A percentile compares a stretch with the other conserved stretches of the same genome.
phyloP scores from a whole-genome alignment of 331 rosid species.

The Stylosanthes scabra region DNA sequence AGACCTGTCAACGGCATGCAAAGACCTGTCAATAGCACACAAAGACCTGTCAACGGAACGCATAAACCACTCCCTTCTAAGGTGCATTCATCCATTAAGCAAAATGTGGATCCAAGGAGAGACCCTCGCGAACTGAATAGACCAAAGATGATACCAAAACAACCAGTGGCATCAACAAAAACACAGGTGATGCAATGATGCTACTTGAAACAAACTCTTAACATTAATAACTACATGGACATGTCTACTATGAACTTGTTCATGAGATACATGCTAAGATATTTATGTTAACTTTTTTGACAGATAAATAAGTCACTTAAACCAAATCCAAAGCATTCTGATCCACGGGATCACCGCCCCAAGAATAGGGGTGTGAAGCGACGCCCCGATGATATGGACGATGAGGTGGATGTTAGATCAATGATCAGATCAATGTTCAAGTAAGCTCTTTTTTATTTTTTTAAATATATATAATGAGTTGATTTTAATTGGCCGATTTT shows the following conservation, averaged over 20 bases:
- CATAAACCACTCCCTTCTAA: slow-evolving; percentile 57
- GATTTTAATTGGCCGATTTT: not conserved
- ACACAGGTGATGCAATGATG: slow-evolving; percentile 57
- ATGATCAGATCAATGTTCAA: slow-evolving; percentile 70
- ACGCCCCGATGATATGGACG: slow-evolving; percentile 52
- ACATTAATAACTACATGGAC: slow-evolving; percentile 1
- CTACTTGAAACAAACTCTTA: not conserved
- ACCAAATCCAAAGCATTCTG: slow-evolving; percentile 46
- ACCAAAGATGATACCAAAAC: slow-evolving; percentile 64
- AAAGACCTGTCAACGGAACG: slow-evolving; percentile 47
- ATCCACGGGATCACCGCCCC: slow-evolving; percentile 54
- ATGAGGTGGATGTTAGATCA: slow-evolving; percentile 44
- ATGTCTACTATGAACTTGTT: slow-evolving; percentile 14
- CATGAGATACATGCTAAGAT: not conserved
- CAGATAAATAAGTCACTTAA: slow-evolving; percentile 67
- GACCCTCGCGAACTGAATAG: slow-evolving; percentile 51
- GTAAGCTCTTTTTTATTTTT: slow-evolving; percentile 46
- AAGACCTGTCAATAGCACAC: slow-evolving; percentile 5
- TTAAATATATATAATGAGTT: not conserved
- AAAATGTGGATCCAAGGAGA: slow-evolving; percentile 56
- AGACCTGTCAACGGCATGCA: too few relatives aligned
- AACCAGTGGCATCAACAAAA: slow-evolving; percentile 54
- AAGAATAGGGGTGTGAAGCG: slow-evolving; percentile 61
- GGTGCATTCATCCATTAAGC: slow-evolving; percentile 51
- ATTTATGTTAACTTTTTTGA: slow-evolving; percentile 27